Percentiles rank a stretch among this genome's conserved stretches.
Conservation (phyloP, 139 green algal species). For the Diplosphaera chodatii region DNA sequence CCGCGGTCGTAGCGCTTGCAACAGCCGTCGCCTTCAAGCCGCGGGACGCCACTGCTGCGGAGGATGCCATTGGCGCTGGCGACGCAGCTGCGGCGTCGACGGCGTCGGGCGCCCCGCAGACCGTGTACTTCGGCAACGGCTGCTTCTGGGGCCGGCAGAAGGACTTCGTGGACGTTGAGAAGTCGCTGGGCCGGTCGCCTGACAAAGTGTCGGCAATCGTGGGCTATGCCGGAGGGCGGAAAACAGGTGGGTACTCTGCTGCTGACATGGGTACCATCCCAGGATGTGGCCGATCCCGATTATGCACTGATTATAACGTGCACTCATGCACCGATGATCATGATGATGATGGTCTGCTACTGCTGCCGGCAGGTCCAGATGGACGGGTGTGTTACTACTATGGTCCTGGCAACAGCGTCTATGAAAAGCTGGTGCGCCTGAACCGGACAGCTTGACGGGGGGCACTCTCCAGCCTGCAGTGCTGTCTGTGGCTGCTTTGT, state of each 20-base stretch:
- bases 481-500: no score
- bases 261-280: no score
- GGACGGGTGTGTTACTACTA: constrained; percentile 75
- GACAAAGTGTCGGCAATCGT: constrained; percentile 44
- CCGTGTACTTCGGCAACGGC: constrained; percentile 17
- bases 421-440: constrained; percentile 50
- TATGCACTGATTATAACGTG: no score
- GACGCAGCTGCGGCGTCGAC: neutral
- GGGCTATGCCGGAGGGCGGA: constrained; percentile 52
- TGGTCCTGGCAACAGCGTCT: constrained; percentile 35
- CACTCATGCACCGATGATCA: no score
- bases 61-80: neutral
- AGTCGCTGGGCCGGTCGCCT: constrained; percentile 34
- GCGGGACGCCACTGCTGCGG: neutral
- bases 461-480: no score
- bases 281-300: no score
- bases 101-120: neutral
- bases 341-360: no score
- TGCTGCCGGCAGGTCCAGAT: constrained; percentile 16
- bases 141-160: constrained; percentile 65
- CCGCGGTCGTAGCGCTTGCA: neutral
- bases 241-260: constrained; percentile 3
- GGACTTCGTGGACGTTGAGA: constrained; percentile 55
- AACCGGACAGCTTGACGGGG: no score
- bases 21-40: neutral